These are phyloP conservation scores for Cordyceps tenuipes DNA, from an alignment of 2,329 filamentous ascomycete genomes.

Conservation along the genomic window DNA sequence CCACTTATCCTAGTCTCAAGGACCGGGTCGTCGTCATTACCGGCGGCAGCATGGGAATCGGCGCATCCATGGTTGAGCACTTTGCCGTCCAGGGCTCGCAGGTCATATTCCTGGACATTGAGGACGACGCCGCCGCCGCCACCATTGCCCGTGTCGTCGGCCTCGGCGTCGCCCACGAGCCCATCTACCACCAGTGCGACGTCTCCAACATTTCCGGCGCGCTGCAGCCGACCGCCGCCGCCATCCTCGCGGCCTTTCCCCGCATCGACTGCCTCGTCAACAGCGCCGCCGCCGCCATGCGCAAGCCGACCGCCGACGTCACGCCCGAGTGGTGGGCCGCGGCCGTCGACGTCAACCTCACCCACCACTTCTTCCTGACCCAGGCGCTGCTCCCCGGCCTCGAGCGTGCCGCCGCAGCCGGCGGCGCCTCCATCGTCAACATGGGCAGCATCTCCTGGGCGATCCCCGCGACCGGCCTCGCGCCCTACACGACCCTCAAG, in stretches of 20 bases:
- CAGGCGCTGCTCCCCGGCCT: constrained; percentile 65
- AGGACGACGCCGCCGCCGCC: constrained; percentile 20
- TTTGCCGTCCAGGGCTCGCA: constrained; percentile 30
- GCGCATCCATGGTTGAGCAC: constrained; percentile 29
- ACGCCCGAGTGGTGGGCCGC: constrained; percentile 29
- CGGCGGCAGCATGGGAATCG: constrained; percentile 34
- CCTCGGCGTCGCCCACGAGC: constrained; percentile 18
- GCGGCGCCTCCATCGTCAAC: constrained; percentile 55
- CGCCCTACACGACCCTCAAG: constrained; percentile 50
- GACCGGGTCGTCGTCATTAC: constrained; percentile 30
- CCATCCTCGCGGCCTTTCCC: constrained; percentile 25
- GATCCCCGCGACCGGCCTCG: constrained; percentile 44
- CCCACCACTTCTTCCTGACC: constrained; percentile 54
- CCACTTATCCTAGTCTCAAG: constrained; percentile 28
- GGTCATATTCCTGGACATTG: constrained; percentile 33
- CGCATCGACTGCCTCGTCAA: constrained; percentile 79
- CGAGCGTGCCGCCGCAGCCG: constrained; percentile 46
- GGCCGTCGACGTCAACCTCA: constrained; percentile 32
- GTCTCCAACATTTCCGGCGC: constrained; percentile 23
- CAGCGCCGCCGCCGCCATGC: constrained; percentile 55
- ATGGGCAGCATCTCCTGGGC: constrained; percentile 47
- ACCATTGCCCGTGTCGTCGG: constrained; percentile 16
- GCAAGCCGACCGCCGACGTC: constrained; percentile 20
- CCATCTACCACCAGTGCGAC: constrained; percentile 31
- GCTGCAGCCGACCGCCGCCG: constrained; percentile 23